Evolutionary conservation across 768 basidiomycete species (phyloP), one percentile per base, ranked within the genome.

Genomic region (Pholiota microspora): DNA sequence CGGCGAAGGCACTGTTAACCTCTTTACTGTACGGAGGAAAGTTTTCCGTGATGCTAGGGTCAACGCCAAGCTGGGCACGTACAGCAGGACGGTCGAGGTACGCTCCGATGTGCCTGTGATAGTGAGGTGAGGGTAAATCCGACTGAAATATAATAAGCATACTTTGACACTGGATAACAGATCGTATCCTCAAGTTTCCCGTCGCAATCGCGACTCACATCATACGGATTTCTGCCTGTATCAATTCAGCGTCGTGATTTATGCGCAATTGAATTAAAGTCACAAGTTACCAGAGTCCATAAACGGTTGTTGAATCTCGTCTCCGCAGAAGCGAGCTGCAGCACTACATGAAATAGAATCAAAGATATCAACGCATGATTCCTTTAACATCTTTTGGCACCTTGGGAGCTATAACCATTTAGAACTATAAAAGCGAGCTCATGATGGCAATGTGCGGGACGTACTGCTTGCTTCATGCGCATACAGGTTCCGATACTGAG

Each of bases 311-410:
- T 13, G 3, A 32, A 64, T 76, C 62, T 48, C 79, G 70, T 65
- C 56, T 66, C 69, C 59, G 71, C 92, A 94, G 67, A 88, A 89
- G 2, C 60, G 60, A 27, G 76, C 68, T 0, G 89, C 87, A 8
- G 86, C 84, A 7, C 64, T 62, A 61, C 92, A 94, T 45, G 77
- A 72, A 23, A 89, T 83, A 12, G 71, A 69, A 64, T 94, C 89
- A 53, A 83, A 84, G 4, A 71, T 68, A 44, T 89, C 78, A 7
- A 88, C 70, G 62, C 90, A 93, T 35, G 76, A 71, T 28, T 72
- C 62, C 31, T 77, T 71, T 62, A 88, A 66, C 63, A 77, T 77
- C 59, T 77, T 76, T 56, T 83, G 66, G 69, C 91, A 93, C 47
- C 84, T 79, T 0, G 87, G 83, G 0, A 90, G 62, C 83, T 88